These are phyloP conservation scores for Jimgerdemannia flammicorona DNA, from an alignment of 192 early-diverging fungal species.

Conservation along the genomic window DNA sequence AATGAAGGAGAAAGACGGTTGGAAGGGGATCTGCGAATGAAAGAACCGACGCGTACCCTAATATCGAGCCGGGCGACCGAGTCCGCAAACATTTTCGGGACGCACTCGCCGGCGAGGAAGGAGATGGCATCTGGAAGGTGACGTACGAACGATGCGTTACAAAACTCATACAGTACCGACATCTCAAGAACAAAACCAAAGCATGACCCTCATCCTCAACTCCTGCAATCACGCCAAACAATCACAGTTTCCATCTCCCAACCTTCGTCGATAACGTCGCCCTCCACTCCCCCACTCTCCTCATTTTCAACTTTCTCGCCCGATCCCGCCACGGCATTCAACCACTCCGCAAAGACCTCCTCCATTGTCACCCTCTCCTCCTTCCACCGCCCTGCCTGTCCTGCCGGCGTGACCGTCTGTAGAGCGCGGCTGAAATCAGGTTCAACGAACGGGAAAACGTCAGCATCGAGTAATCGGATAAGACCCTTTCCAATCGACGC, in stretches of 20 bases:
- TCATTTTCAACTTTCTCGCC: too few species aligned
- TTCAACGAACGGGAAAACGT: not conserved
- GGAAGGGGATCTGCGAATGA: not conserved
- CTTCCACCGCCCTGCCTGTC: not conserved
- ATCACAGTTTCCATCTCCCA: too few species aligned
- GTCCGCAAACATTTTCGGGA: slow-evolving; percentile 4
- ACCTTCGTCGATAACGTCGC: too few species aligned
- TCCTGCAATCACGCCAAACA: too few species aligned
- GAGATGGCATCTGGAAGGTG: slow-evolving; percentile 5
- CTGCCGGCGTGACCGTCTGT: slow-evolving; percentile 1
- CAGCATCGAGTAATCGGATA: not conserved
- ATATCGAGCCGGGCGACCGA: not conserved
- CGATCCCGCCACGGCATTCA: too few species aligned
- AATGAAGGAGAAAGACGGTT: not conserved
- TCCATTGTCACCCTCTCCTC: not conserved
- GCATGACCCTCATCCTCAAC: too few species aligned
- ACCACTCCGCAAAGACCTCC: not conserved
- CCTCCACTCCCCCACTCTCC: too few species aligned
- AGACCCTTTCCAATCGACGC: too few species aligned
- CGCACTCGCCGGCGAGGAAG: slow-evolving; percentile 20
- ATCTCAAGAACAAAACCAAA: too few species aligned
- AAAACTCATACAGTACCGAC: too few species aligned
- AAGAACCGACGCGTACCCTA: not conserved
- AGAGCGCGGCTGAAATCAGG: slow-evolving; percentile 1
- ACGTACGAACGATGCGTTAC: too few species aligned